Evolutionary conservation across 2,329 filamentous ascomycete species (phyloP).

Genomic region (Chaetomium olivaceum): DNA sequence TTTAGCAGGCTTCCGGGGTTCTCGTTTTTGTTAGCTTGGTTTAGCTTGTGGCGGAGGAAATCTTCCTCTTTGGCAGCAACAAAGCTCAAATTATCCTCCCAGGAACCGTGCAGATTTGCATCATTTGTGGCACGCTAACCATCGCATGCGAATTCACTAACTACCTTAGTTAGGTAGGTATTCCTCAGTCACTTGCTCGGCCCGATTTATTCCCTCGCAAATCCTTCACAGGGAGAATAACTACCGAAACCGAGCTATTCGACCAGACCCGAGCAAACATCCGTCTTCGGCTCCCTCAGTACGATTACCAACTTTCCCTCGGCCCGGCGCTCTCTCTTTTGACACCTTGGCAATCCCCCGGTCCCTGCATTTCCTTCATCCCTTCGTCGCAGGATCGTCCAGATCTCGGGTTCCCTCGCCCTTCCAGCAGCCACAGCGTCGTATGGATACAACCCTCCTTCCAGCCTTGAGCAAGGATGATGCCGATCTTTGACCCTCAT

Average conservation of each 20-base stretch:
- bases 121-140: no score
- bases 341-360: not conserved
- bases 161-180: no score
- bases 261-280: not conserved
- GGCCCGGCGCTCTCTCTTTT: not conserved
- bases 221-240: not conserved
- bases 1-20: not conserved
- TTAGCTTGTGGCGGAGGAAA: not conserved
- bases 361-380: not conserved
- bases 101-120: no score
- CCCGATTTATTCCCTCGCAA: not conserved
- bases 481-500: not conserved
- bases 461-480: not conserved
- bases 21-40: not conserved
- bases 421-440: not conserved
- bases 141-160: no score
- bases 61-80: not conserved
- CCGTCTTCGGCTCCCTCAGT: not conserved
- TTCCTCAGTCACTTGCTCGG: no score
- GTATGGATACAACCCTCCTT: not conserved
- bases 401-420: not conserved
- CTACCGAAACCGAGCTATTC: not conserved
- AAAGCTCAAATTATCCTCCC: no score
- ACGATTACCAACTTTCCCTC: not conserved
- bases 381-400: not conserved